Evolutionary conservation across 2,329 filamentous ascomycete species (phyloP).

Genomic region (Neoscytalidium dimidiatum): DNA sequence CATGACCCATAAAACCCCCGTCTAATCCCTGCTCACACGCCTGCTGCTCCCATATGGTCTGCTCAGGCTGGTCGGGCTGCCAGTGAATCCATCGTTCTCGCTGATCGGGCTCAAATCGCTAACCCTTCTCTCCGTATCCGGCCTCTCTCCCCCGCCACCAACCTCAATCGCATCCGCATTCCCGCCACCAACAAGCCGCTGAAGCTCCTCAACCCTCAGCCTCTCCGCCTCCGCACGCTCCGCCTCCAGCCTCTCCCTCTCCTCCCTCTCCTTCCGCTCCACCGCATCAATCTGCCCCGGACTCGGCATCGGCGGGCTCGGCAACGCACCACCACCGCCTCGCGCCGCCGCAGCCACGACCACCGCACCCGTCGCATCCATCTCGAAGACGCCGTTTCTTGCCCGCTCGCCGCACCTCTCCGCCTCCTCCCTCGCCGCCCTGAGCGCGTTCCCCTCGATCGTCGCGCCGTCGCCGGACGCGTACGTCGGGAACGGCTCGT

Average conservation of each 20-base stretch:
- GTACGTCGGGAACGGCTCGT: slow-evolving; percentile 5
- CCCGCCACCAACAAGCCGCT: not conserved
- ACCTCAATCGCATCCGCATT: not conserved
- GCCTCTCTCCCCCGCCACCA: not conserved
- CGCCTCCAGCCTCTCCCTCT: not conserved
- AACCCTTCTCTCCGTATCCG: slow-evolving; percentile 1
- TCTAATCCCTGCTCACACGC: slow-evolving; percentile 7
- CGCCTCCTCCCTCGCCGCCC: not conserved
- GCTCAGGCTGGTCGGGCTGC: not conserved
- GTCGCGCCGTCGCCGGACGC: not conserved
- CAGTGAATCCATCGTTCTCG: not conserved
- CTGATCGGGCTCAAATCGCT: slow-evolving; percentile 8
- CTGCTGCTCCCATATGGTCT: not conserved
- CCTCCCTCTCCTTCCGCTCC: not conserved
- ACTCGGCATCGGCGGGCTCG: not conserved
- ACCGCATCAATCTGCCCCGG: not conserved
- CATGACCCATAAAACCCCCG: not conserved
- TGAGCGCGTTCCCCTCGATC: not conserved
- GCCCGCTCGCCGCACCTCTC: not conserved
- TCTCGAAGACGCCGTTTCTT: not conserved
- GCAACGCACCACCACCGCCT: not conserved
- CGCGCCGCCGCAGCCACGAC: not conserved
- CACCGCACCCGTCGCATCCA: not conserved
- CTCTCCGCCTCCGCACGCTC: slow-evolving; percentile 4
- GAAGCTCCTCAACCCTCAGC: not conserved